phyloP scores from a whole-genome alignment of 139 green algal genomes.

The Chlorella sp. region DNA sequence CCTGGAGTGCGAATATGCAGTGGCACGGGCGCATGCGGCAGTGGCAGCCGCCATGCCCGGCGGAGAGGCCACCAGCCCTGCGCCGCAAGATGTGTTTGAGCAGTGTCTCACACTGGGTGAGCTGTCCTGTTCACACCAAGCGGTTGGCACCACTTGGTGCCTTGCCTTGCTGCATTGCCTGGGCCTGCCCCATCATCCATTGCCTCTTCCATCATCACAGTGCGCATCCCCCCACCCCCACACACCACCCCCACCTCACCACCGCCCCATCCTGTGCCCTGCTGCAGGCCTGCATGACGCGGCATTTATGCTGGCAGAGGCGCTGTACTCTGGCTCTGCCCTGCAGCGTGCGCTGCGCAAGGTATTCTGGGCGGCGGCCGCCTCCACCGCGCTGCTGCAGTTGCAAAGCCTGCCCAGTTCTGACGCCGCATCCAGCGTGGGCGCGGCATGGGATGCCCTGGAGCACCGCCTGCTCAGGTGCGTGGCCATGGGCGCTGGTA shows the following conservation, averaged over 20 bases:
- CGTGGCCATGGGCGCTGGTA: neutral
- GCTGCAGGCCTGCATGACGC: constrained; percentile 32
- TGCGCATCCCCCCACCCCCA: neutral
- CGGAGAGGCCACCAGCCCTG: neutral
- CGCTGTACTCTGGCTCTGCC: constrained; percentile 12
- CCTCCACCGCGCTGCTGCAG: constrained; percentile 18
- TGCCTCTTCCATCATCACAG: neutral
- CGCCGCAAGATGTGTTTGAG: constrained; percentile 23
- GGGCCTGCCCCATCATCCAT: neutral
- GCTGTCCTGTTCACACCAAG: neutral
- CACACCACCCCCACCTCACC: neutral
- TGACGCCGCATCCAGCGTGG: no score
- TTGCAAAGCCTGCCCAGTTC: no score
- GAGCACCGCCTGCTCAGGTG: no score
- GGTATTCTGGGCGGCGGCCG: constrained; percentile 3
- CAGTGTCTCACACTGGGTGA: constrained; percentile 34
- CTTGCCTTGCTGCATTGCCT: neutral
- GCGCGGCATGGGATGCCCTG: no score
- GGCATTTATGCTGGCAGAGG: constrained; percentile 32
- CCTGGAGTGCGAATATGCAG: constrained; percentile 30
- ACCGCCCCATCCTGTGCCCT: neutral
- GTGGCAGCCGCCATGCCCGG: constrained; percentile 29
- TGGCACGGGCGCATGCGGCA: neutral
- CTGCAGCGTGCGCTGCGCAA: constrained; percentile 17
- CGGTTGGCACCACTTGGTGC: no score